Base-by-base conservation (phyloP, 306 rosid genomes). In the Phaseolus lunatus region DNA sequence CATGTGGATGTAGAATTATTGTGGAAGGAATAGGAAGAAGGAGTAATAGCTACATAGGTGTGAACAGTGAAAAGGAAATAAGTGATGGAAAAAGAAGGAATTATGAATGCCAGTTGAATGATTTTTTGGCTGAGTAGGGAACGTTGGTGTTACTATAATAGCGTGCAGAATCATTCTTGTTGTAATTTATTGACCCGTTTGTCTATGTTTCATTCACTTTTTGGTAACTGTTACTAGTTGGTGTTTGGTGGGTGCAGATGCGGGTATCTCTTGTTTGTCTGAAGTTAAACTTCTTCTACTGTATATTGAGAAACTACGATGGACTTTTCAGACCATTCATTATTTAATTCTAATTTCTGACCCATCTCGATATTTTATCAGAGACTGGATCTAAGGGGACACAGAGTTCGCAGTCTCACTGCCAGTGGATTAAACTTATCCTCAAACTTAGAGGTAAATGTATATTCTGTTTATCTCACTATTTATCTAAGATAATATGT, bases 341-440 rank as follows among this genome's bases (percentile, higher is more conserved):
- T 31, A 33, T 74, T 70, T 77, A 73, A 71, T 85, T 70, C 66
- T 76, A 48, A 78, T 41, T 66, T 66, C 12, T 39, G 31, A n/a
- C 37, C 61, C 73, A 66, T 82, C 19, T 76, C 64, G 70, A 62
- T 78, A 50, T 72, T 83, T 68, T 75, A 29, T 47, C 88, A 95
- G 99, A 86, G 98, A 82, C 78, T 96, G 91, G 99, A 96, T 90
- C 99, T 92, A 41, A 90, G 99, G 85, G 99, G 99, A 61, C 97
- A 92, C 79, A 92, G 90, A 85, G 94, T 96, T 76, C 92, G 92
- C 77, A 92, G 90, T 86, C 98, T 96, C 82, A 92, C 85, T 79
- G 86, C 99, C 43, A 87, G 84, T 81, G 97, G 99, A 79, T 84
- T 96, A 85, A 96, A 91, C 80, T 91, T 96, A 88, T 96, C 97